Percentiles rank a stretch among this genome's conserved stretches.
These are phyloP conservation scores for Epichloe festucae DNA, from an alignment of 2,329 filamentous ascomycete genomes.

Conservation along the genomic window DNA sequence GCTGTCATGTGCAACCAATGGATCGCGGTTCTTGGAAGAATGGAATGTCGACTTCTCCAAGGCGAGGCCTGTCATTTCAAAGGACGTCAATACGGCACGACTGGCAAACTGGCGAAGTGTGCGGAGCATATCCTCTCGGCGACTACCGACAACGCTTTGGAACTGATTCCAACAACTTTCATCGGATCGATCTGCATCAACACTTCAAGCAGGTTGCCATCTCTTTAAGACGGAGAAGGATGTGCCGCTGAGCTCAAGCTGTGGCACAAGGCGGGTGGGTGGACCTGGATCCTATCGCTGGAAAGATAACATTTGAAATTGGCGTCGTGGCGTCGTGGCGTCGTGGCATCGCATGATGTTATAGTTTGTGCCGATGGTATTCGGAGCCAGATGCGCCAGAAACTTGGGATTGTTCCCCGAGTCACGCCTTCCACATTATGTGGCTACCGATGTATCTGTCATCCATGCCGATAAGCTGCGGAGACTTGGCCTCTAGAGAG, in stretches of 20 bases:
- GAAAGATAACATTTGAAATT: slow-evolving; percentile 37
- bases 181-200: too few relatives aligned
- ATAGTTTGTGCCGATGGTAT: slow-evolving; percentile 50
- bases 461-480: slow-evolving; percentile 41
- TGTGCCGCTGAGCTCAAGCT: slow-evolving; percentile 24
- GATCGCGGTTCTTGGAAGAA: slow-evolving; percentile 48
- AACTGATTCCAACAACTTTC: too few relatives aligned
- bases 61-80: slow-evolving; percentile 46
- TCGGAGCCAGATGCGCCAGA: slow-evolving; percentile 41
- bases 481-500: slow-evolving; percentile 40
- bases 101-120: slow-evolving; percentile 48
- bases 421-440: slow-evolving; percentile 39
- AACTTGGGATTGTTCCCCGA: slow-evolving; percentile 41
- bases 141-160: slow-evolving; percentile 46
- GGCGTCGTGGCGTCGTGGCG: slow-evolving; percentile 24
- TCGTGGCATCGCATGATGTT: slow-evolving; percentile 35
- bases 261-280: slow-evolving; percentile 33
- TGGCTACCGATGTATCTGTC: slow-evolving; percentile 49
- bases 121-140: slow-evolving; percentile 42
- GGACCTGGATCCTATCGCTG: slow-evolving; percentile 35
- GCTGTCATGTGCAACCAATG: slow-evolving; percentile 50
- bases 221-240: too few relatives aligned
- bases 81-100: slow-evolving; percentile 50
- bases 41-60: slow-evolving; percentile 47
- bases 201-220: too few relatives aligned